Evolutionary conservation across 2,329 filamentous ascomycete genomes (phyloP).

Genomic region (Aureobasidium sp.): DNA sequence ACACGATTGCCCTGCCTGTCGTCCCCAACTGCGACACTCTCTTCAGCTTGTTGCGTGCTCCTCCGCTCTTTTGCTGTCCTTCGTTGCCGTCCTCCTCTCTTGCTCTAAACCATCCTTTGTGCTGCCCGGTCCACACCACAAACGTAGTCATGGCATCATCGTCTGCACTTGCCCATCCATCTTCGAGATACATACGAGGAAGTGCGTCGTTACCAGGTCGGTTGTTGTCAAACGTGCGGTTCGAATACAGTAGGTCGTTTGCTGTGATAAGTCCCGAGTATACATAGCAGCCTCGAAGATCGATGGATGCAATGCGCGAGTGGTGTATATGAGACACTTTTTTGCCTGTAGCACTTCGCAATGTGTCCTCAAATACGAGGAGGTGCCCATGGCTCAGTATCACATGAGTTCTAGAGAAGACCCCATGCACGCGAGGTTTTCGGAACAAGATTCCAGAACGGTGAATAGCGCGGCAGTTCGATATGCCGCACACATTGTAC

Average conservation of each 20-base stretch:
- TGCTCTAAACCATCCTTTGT: slow-evolving; percentile 60
- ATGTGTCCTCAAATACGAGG: slow-evolving; percentile 67
- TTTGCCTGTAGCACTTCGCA: slow-evolving; percentile 61
- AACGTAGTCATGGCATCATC: slow-evolving; percentile 74
- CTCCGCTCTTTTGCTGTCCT: slow-evolving; percentile 27
- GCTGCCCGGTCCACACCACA: slow-evolving; percentile 69
- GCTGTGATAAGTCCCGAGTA: slow-evolving; percentile 71
- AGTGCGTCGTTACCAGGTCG: slow-evolving; percentile 65
- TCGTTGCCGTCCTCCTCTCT: slow-evolving; percentile 33
- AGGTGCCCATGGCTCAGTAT: slow-evolving; percentile 67
- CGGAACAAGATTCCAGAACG: slow-evolving; percentile 70
- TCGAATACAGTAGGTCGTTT: slow-evolving; percentile 68
- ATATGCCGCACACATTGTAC: slow-evolving; percentile 75
- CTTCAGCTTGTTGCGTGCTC: slow-evolving; percentile 55
- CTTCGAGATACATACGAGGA: slow-evolving; percentile 66
- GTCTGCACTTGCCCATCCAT: slow-evolving; percentile 68
- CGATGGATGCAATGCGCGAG: slow-evolving; percentile 63
- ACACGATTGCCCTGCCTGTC: slow-evolving; percentile 69
- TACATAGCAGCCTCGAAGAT: slow-evolving; percentile 70
- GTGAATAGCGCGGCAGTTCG: slow-evolving; percentile 67
- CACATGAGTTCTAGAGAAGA: slow-evolving; percentile 67
- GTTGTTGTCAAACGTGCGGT: slow-evolving; percentile 70
- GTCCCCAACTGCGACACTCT: slow-evolving; percentile 67
- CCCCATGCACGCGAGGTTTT: slow-evolving; percentile 68
- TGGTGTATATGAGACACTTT: slow-evolving; percentile 68